Evolutionary conservation across 1,139 yeast species (phyloP), one percentile per base, ranked within the genome.

Genomic region (Magnusiomyces ingens): DNA sequence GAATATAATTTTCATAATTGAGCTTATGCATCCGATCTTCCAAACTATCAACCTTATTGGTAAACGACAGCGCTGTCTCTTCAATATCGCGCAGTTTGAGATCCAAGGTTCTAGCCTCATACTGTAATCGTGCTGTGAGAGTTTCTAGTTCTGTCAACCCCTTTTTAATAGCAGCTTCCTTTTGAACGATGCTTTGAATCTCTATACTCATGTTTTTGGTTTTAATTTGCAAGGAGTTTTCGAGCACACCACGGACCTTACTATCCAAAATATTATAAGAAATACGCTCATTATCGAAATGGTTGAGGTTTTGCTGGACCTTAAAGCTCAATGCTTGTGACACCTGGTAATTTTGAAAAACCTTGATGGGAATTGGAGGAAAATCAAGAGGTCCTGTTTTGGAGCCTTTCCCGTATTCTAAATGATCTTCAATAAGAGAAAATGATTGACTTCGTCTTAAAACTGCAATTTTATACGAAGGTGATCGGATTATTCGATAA

Each of bases 71-170:
- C 57, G 85, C 76, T 54, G 84, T 80, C 43, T 85, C 89, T 60
- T 88, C 95, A 26, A 90, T 83, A 64, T 93, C 98, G 54, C 82
- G 80, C 54, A 91, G 78, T 61, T 93, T 81, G 53, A 84, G 82
- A 44, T 78, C 78, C 21, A 93, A 75, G 51, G 88, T 76, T 54
- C 95, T 72, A 26, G 89, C 76, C 64, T 93, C 96, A 66, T 91
- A 93, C 53, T 82, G 79, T 55, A 93, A 72, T 58, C 95, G 75
- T 22, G 95, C 93, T 37, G 86, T 81, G 45, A 85, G 74, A 1
- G 87, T 81, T 40, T 82, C 81, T 47, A 89, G 75, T 55, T 85
- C 91, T 42, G 73, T 72, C 58, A 85, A 71, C 58, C 80, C 84
- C 48, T 69, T 71, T 50, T 75, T 71, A 48, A 84, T 59, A 60